Conservation (phyloP, 805 yeast genomes). For the Barnettozyma californica region DNA sequence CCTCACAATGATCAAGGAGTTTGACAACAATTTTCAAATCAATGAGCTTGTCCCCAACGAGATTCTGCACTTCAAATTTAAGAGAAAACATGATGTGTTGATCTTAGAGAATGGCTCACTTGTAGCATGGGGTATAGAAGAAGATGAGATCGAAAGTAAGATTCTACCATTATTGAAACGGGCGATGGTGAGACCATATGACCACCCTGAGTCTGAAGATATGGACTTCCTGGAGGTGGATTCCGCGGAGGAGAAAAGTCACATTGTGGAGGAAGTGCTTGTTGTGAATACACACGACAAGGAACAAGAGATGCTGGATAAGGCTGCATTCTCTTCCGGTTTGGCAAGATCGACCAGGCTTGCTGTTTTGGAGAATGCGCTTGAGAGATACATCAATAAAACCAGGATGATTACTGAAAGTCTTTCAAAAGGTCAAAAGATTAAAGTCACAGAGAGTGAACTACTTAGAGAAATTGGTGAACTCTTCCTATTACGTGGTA, state of each 20-base stretch:
- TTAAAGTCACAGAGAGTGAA: constrained; percentile 52
- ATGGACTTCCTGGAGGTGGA: constrained; percentile 53
- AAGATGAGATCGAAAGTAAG: constrained; percentile 39
- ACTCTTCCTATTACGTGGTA: constrained; percentile 71
- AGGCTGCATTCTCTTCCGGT: constrained; percentile 86
- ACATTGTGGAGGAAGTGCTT: constrained; percentile 65
- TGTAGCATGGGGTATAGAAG: constrained; percentile 79
- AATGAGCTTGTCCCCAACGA: constrained; percentile 54
- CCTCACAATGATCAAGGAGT: constrained; percentile 35
- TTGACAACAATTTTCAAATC: constrained; percentile 30
- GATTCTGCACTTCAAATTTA: constrained; percentile 49
- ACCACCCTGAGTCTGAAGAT: constrained; percentile 70
- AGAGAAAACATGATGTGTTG: constrained; percentile 50
- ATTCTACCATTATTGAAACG: constrained; percentile 47
- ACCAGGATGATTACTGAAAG: constrained; percentile 62
- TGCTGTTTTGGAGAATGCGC: constrained; percentile 66
- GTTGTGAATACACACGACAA: constrained; percentile 48
- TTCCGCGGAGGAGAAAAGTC: constrained; percentile 28
- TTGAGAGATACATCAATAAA: constrained; percentile 61
- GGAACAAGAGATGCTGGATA: constrained; percentile 57
- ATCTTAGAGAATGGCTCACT: constrained; percentile 73
- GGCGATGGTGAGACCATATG: constrained; percentile 44
- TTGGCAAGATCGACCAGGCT: constrained; percentile 81
- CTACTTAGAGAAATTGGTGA: constrained; percentile 68
- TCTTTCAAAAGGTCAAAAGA: constrained; percentile 54